These are phyloP conservation scores for Scenedesmus sp. DNA, from an alignment of 163 green algal genomes.

Conservation along the genomic window DNA sequence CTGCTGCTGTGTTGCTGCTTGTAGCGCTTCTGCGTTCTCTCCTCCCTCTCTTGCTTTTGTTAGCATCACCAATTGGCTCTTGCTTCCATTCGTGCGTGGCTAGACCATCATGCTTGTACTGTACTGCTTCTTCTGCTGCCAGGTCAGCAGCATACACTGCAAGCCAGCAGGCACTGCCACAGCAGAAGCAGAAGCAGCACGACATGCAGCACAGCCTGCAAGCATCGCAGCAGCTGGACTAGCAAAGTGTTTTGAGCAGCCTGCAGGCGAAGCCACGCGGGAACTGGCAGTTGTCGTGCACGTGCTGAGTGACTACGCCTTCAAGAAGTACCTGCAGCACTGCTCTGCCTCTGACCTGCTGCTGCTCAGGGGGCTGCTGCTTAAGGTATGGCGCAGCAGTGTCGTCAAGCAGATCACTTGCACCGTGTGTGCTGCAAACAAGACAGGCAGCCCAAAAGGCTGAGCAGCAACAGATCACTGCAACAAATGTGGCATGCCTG, in stretches of 20 bases:
- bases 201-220: neutral
- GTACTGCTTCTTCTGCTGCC: neutral
- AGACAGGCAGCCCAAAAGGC: neutral
- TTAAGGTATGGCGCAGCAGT: constrained; percentile 47
- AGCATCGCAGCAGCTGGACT: neutral
- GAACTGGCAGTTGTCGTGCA: constrained; percentile 65
- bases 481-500: too few species aligned
- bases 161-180: neutral
- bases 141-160: neutral
- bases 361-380: constrained; percentile 66
- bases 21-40: neutral
- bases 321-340: constrained; percentile 71
- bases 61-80: neutral
- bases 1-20: constrained; percentile 2
- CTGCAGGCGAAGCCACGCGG: neutral
- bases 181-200: constrained; percentile 32
- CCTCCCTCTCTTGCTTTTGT: neutral
- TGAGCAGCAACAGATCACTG: too few species aligned
- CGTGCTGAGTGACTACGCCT: constrained; percentile 65
- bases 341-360: constrained; percentile 63
- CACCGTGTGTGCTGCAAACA: neutral
- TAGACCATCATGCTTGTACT: neutral
- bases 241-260: neutral
- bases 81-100: neutral
- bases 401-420: neutral